These are phyloP conservation scores for Wakefieldia striispora DNA, from an alignment of 768 basidiomycete species.

Conservation along the genomic window DNA sequence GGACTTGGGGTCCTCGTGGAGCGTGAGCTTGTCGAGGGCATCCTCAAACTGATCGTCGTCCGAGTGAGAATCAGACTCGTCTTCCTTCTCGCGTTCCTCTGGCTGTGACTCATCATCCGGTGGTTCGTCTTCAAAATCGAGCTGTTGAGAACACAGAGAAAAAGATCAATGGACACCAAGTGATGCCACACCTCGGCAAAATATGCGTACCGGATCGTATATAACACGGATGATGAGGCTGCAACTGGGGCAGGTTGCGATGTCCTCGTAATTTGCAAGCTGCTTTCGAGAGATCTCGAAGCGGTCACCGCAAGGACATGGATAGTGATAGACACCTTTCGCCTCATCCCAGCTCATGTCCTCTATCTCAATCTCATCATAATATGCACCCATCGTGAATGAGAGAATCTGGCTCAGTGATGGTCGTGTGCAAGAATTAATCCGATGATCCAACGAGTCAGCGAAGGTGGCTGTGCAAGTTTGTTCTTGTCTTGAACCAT, in stretches of 20 bases:
- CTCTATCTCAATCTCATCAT: constrained; percentile 97
- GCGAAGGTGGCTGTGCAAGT: constrained; percentile 5
- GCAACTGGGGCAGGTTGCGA: constrained; percentile 95
- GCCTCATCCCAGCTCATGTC: constrained; percentile 90
- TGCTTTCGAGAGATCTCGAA: constrained; percentile 92
- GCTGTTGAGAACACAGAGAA: constrained; percentile 37
- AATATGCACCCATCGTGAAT: constrained; percentile 71
- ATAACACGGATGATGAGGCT: constrained; percentile 90
- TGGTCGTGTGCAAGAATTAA: background rate
- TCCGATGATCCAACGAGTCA: constrained; percentile 7
- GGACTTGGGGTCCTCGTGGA: constrained; percentile 13
- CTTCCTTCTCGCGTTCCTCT: constrained; percentile 35
- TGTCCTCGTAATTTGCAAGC: constrained; percentile 86
- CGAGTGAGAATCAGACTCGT: constrained; percentile 35
- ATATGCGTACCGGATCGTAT: constrained; percentile 82
- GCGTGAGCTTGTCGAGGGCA: constrained; percentile 59
- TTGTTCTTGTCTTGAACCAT: no score
- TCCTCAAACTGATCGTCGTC: constrained; percentile 57
- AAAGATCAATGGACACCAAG: constrained; percentile 1
- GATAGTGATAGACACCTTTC: constrained; percentile 88
- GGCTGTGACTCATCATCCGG: constrained; percentile 43
- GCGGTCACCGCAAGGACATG: constrained; percentile 96
- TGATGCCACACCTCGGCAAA: background rate
- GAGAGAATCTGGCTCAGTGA: background rate
- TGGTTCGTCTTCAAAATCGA: constrained; percentile 83